These are phyloP conservation scores for Boletus subparvulus DNA, from an alignment of 768 basidiomycete species.

Conservation along the genomic window DNA sequence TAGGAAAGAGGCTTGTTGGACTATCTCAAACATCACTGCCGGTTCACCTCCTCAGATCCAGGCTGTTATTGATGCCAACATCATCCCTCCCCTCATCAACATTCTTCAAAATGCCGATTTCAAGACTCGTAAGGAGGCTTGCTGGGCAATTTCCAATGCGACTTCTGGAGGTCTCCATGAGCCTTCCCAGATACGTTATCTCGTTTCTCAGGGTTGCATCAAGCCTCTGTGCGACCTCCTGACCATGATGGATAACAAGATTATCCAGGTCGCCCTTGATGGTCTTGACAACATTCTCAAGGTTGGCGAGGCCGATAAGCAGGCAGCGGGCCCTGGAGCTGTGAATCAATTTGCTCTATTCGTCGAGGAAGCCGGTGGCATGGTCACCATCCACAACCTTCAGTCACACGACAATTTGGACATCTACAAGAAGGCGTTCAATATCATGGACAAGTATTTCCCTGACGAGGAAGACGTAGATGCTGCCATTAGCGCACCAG, in stretches of 20 bases:
- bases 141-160: conserved; percentile 99
- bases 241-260: conserved; percentile 99
- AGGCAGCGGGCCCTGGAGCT: conserved; percentile 74
- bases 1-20: conserved; percentile 99
- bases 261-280: conserved; percentile 97
- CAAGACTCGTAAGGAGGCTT: conserved; percentile 99
- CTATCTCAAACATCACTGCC: conserved; percentile 97
- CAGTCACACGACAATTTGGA: conserved; percentile 99
- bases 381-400: conserved; percentile 98
- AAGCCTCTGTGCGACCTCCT: conserved; percentile 97
- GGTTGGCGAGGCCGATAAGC: conserved; percentile 94
- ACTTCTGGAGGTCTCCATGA: conserved; percentile 97
- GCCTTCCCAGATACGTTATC: conserved; percentile 95
- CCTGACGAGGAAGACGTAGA: conserved; percentile 95
- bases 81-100: conserved; percentile 97
- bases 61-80: conserved; percentile 95
- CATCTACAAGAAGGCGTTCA: conserved; percentile 99
- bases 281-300: conserved; percentile 98
- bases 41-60: conserved; percentile 97
- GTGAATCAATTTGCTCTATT: conserved; percentile 91
- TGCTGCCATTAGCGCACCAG: conserved; percentile 74
- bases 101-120: conserved; percentile 97
- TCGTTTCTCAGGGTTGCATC: conserved; percentile 97
- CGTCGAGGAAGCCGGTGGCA: conserved; percentile 98
- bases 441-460: conserved; percentile 98